phyloP scores from a whole-genome alignment of 2,329 filamentous ascomycete species.

The Emericellopsis atlantica region DNA sequence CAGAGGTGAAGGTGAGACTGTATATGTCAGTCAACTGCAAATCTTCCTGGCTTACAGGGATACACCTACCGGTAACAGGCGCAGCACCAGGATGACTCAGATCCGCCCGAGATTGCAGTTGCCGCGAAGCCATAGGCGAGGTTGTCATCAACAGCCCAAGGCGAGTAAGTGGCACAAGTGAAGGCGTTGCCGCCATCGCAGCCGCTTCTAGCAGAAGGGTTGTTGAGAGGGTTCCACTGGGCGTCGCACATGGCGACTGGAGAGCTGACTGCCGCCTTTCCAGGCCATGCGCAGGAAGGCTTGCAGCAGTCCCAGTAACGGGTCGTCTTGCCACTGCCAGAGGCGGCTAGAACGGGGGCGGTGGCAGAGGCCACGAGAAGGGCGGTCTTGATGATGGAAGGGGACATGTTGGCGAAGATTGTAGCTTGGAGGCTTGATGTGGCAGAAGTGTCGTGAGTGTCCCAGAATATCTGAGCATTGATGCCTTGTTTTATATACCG shows the following conservation, averaged over 20 bases:
- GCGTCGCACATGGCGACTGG: conserved; percentile 42
- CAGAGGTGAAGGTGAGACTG: conserved; percentile 34
- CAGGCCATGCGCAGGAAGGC: conserved; percentile 49
- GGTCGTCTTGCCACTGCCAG: conserved; percentile 1
- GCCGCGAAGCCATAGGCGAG: conserved; percentile 54
- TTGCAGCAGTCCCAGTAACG: conserved; percentile 58
- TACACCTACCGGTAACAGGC: conserved; percentile 40
- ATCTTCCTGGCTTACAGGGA: not conserved
- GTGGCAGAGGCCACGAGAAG: conserved; percentile 1
- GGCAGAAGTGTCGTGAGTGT: not conserved
- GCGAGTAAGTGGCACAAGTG: conserved; percentile 49
- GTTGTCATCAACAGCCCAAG: conserved; percentile 46
- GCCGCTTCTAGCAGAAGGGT: conserved; percentile 33
- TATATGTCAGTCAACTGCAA: conserved; percentile 1
- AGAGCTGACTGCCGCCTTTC: conserved; percentile 36
- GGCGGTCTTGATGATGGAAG: conserved; percentile 2
- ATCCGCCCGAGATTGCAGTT: conserved; percentile 38
- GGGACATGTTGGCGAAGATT: not conserved
- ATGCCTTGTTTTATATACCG: no score
- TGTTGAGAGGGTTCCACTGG: conserved; percentile 38
- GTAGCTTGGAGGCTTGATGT: not conserved
- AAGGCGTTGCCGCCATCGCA: conserved; percentile 47
- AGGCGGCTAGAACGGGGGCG: conserved; percentile 2
- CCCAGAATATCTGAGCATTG: not conserved
- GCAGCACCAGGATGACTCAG: conserved; percentile 53